These are phyloP conservation scores for Mycena metata DNA, from an alignment of 768 basidiomycete species.

Conservation along the genomic window DNA sequence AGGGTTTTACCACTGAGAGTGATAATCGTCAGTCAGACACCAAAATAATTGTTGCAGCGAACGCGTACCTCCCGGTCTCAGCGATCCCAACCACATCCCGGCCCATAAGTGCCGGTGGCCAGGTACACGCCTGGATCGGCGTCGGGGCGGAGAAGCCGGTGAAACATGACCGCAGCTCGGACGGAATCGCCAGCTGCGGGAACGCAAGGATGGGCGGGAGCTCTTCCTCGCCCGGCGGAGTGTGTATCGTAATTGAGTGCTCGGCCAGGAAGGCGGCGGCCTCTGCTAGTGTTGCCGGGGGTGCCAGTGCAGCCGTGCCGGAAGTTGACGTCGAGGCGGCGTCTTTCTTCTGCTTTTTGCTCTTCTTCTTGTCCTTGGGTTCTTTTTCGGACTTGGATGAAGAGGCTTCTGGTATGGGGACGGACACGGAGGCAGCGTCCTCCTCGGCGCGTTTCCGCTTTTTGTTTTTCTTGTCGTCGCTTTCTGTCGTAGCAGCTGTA, in stretches of 20 bases:
- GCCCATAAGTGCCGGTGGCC: conserved; percentile 88
- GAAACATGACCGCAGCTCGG: conserved; percentile 73
- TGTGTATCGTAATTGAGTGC: conserved; percentile 81
- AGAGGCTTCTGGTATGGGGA: conserved; percentile 29
- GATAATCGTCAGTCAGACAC: not conserved
- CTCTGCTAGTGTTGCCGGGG: conserved; percentile 53
- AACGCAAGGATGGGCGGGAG: conserved; percentile 83
- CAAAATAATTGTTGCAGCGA: conserved; percentile 2
- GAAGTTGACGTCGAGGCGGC: conserved; percentile 43
- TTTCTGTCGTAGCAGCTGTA: conserved; percentile 35
- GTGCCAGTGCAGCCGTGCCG: conserved; percentile 39
- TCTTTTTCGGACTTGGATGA: conserved; percentile 34
- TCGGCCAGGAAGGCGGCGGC: conserved; percentile 75
- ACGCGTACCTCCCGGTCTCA: conserved; percentile 86
- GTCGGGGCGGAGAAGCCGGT: conserved; percentile 87
- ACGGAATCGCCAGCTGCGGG: conserved; percentile 75
- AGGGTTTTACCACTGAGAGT: conserved; percentile 89
- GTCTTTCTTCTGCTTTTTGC: conserved; percentile 51
- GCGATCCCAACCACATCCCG: conserved; percentile 96
- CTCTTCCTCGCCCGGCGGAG: conserved; percentile 57
- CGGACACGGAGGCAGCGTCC: conserved; percentile 37
- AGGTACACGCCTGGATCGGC: conserved; percentile 95
- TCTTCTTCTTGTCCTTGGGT: conserved; percentile 42
- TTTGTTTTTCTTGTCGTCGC: conserved; percentile 59
- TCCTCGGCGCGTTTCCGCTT: conserved; percentile 54